These are phyloP conservation scores for Pulveroboletus ravenelii DNA, from an alignment of 768 basidiomycete species.

Conservation along the genomic window DNA sequence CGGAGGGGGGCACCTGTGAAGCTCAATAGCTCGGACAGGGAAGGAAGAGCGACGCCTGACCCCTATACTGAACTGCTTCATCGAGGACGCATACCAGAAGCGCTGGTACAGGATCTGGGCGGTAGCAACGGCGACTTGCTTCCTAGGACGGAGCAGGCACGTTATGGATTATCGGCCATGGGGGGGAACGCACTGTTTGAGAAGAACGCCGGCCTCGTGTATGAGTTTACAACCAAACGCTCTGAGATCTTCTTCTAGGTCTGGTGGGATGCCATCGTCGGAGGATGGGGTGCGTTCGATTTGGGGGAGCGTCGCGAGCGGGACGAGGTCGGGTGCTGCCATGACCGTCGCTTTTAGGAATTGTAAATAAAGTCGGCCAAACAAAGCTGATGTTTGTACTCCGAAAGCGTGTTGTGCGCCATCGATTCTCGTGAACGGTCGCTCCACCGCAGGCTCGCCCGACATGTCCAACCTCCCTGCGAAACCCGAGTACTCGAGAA, in stretches of 20 bases:
- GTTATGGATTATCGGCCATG: constrained; percentile 5
- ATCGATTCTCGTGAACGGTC: too few relatives aligned
- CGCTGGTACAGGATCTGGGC: constrained; percentile 95
- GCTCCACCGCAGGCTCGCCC: too few relatives aligned
- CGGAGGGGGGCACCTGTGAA: constrained; percentile 4
- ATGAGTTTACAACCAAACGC: constrained; percentile 93
- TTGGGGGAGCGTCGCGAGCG: constrained; percentile 78
- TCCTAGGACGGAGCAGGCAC: constrained; percentile 41
- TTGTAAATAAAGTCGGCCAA: constrained; percentile 16
- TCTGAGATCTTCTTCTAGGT: constrained; percentile 84
- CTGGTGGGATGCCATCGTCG: constrained; percentile 74
- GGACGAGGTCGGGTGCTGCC: constrained; percentile 54
- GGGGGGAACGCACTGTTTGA: constrained; percentile 69
- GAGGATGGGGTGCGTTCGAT: constrained; percentile 75
- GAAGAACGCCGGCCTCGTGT: constrained; percentile 87
- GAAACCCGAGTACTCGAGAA: constrained; percentile 29
- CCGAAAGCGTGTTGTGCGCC: too few relatives aligned
- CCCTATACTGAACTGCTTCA: constrained; percentile 92
- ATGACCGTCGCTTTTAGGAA: constrained; percentile 21
- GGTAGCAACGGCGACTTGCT: constrained; percentile 95
- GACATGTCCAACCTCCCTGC: constrained; percentile 28
- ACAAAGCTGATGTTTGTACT: constrained; percentile 8
- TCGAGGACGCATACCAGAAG: constrained; percentile 93
- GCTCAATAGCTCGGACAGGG: constrained; percentile 1
- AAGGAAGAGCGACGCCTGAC: constrained; percentile 44